These are phyloP conservation scores for Paradendryphiella salina DNA, from an alignment of 2,329 filamentous ascomycete genomes.

Conservation along the genomic window DNA sequence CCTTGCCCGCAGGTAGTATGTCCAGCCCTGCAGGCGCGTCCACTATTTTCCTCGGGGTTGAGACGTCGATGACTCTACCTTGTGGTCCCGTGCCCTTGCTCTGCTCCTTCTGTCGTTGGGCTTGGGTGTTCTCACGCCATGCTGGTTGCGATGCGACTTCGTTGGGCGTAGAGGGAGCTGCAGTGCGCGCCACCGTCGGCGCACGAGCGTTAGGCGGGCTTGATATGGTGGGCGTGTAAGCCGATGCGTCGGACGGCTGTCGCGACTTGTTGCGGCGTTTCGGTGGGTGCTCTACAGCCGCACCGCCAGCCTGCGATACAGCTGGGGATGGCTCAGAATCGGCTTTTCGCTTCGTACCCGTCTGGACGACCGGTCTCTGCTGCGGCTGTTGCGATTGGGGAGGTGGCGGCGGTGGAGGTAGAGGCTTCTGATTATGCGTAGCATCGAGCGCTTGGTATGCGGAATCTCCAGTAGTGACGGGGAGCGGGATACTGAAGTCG, in stretches of 20 bases:
- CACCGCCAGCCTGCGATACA: constrained; percentile 27
- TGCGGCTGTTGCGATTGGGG: constrained; percentile 20
- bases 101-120: constrained; percentile 29
- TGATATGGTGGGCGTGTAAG: constrained; percentile 28
- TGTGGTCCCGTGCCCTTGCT: constrained; percentile 42
- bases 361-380: constrained; percentile 26
- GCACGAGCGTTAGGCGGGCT: constrained; percentile 22
- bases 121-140: constrained; percentile 21
- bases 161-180: constrained; percentile 17
- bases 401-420: constrained; percentile 22
- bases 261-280: constrained; percentile 43
- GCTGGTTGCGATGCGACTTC: constrained; percentile 20
- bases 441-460: constrained; percentile 26
- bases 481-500: constrained; percentile 48
- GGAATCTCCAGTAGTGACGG: constrained; percentile 20
- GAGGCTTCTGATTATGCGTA: constrained; percentile 28
- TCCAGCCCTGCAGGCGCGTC: constrained; percentile 32
- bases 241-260: constrained; percentile 38
- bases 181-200: constrained; percentile 26
- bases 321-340: constrained; percentile 39
- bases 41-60: constrained; percentile 35
- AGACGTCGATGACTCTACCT: constrained; percentile 41
- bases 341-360: constrained; percentile 45
- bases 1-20: constrained; percentile 69
- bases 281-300: constrained; percentile 25